phyloP scores from a whole-genome alignment of 768 basidiomycete genomes.

The Boletus pseudo-olivaceus region DNA sequence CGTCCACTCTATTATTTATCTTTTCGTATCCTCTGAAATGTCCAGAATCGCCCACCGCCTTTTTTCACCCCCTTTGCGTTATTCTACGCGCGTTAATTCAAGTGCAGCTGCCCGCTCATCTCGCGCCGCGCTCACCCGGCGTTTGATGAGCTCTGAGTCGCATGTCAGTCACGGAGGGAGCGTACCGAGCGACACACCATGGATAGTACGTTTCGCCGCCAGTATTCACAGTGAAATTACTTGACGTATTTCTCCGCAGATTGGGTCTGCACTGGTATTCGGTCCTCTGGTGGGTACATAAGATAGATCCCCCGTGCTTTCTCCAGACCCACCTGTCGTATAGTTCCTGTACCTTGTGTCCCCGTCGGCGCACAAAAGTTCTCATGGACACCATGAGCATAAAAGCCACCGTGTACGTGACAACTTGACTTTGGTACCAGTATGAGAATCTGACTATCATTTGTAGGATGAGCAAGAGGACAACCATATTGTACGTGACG shows the following conservation, averaged over 20 bases:
- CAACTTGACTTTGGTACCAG: neutral
- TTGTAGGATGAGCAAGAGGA: conserved; percentile 15
- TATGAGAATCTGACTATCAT: conserved; percentile 11
- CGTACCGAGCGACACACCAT: conserved; percentile 21
- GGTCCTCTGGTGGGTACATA: conserved; percentile 28
- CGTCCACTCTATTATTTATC: conserved; percentile 16
- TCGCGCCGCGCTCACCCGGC: conserved; percentile 17
- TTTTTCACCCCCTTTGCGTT: conserved; percentile 17
- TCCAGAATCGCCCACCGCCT: conserved; percentile 19
- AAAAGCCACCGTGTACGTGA: conserved; percentile 22
- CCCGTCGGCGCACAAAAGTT: conserved; percentile 25
- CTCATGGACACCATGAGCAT: conserved; percentile 25
- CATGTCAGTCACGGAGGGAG: conserved; percentile 18
- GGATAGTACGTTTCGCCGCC: conserved; percentile 26
- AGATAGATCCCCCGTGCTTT: neutral
- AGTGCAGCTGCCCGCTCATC: conserved; percentile 11
- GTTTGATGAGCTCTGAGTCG: conserved; percentile 26
- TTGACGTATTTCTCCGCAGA: conserved; percentile 10
- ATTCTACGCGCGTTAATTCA: conserved; percentile 3
- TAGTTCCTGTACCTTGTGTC: conserved; percentile 33
- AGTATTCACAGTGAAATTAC: neutral
- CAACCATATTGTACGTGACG: conserved; percentile 15
- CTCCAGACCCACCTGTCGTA: neutral
- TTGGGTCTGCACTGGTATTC: conserved; percentile 32
- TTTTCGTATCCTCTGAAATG: conserved; percentile 13